Base-by-base conservation (phyloP, 208 protist species). In the Acanthamoeba triangularis region DNA sequence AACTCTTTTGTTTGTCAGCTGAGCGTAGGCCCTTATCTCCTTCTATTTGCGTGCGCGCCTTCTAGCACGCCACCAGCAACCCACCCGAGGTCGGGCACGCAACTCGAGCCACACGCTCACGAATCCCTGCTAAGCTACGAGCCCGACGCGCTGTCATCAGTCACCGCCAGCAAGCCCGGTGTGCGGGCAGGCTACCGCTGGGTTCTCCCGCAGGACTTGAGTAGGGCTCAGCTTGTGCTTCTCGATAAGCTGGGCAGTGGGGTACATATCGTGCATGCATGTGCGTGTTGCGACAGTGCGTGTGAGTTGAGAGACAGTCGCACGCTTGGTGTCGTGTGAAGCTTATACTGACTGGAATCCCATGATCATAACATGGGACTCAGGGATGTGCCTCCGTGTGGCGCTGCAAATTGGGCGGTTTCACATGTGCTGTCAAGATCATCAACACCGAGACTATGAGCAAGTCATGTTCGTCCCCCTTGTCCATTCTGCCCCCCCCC, bases 391-490 rank as follows among this genome's bases (percentile, higher is more conserved):
- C 56, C 47, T 72, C 87, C 3, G 87, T 92, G 3, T 92, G 87
- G 87, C 54, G 63, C 10, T 65, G 87, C 87, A 92, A 92, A 52
- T 33, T 92, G 59, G 87, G 61, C 3, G 87, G 87, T 41, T 92
- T 92, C 56, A 74, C 63, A 6, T 92, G 87, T 33, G 87, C 87
- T 3, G 59, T 92, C 33, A 92, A 92, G 63, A 92, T 92, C 7
- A 35, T 92, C 23, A 92, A 92, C 87, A 92, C 59, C 18, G 87
- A 92, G 13, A 7, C 33, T 7, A 92, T 92, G 87, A 72, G 37
- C 33, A 92, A 92, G 35, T 54, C 54, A 92, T 41, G 87, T 92
- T 16, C 59, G 35, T 30, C 14, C 37, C 23, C 47, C n/a, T n/a
- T n/a, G n/a, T n/a, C n/a, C n/a, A n/a, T n/a, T n/a, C n/a, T n/a